Conservation (phyloP, 345 rosid genomes). For the Eucalyptus urophylla region DNA sequence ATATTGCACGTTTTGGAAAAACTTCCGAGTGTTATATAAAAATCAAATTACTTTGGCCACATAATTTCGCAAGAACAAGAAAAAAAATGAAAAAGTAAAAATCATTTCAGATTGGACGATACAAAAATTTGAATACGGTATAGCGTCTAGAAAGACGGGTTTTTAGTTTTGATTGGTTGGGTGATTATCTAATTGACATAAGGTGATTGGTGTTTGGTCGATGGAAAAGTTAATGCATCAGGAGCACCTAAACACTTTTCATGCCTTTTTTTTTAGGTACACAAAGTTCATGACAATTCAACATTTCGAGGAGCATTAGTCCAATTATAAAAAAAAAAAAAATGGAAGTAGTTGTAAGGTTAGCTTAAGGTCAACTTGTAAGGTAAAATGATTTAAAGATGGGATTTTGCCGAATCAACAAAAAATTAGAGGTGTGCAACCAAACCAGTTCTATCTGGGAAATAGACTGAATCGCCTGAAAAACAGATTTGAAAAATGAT, state of each 20-base stretch:
- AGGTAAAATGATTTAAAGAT: neutral
- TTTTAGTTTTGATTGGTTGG: neutral
- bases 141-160: neutral
- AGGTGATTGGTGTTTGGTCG: neutral
- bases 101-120: neutral
- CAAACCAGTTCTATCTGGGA: fast-evolving
- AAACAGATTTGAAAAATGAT: fast-evolving
- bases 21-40: neutral
- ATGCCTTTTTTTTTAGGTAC: neutral
- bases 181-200: neutral
- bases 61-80: neutral
- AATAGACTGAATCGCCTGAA: fast-evolving
- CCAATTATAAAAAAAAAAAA: neutral
- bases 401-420: neutral
- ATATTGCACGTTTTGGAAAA: neutral
- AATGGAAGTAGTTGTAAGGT: neutral
- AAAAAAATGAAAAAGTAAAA: neutral
- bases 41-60: neutral
- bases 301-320: neutral
- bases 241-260: neutral
- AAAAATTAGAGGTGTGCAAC: fast-evolving
- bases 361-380: neutral
- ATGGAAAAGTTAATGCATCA: neutral
- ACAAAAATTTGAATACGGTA: neutral
- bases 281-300: neutral